Base-by-base conservation (phyloP, 768 basidiomycete genomes). In the Paxillus involutus region DNA sequence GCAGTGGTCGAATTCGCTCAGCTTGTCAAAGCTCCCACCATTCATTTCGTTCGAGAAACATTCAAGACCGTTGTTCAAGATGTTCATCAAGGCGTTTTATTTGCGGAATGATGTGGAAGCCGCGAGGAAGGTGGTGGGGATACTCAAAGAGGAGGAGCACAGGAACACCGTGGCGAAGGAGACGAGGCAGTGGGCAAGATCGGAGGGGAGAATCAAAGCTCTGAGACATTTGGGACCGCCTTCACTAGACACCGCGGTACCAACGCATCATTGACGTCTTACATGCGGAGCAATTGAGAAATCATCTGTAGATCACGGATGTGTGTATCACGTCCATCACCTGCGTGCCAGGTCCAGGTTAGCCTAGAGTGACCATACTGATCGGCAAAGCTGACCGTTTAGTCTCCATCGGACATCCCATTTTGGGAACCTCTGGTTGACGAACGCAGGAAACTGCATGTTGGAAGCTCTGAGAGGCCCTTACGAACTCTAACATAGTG, bases 31-130 rank as follows among this genome's bases (percentile, higher is more conserved):
- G 37, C 64, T 80, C 17, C 54, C 72, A n/a, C 51, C 73, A 39
- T 69, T 71, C 19, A 73, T 86, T 51, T 81, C 78, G 3, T 86
- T 84, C 50, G 72, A 75, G 52, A 75, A 71, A 52, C 86, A 90
- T 63, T 75, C 83, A n/a, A 72, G 75, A 53, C 89, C 89, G 40
- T 62, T 91, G 68, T 86, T 85, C 67, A 85, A 78, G 73, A 84
- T 84, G 81, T 84, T 91, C 68, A 80, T 88, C 62, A 83, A 79
- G 61, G 83, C 82, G 13, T 78, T 91, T 57, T 78, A 81, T 64
- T 47, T 73, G 40, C 71, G 82, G 29, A 77, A 77, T 19, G 89
- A 92, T 64, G 56, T 63, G 7, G 66, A 65, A 11, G 83, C 82
- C 39, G 86, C 83, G 24, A 72, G 75, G 63, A 74, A 57, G 42